phyloP scores from a whole-genome alignment of 768 basidiomycete species.

The Tulasnella sp. region DNA sequence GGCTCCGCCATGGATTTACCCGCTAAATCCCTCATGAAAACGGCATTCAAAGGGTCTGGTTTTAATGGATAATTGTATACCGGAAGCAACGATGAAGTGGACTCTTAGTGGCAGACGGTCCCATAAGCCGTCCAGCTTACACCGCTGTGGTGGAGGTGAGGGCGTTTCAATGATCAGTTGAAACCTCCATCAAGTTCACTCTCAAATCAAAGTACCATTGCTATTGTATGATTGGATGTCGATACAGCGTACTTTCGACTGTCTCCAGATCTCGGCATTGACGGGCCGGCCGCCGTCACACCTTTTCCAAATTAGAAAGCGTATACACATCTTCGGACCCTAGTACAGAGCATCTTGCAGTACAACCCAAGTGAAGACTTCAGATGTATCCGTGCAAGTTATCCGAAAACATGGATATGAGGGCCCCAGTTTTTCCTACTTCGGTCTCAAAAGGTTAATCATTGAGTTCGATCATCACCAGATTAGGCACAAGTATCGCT shows the following conservation, averaged over 20 bases:
- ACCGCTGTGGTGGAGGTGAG: background rate
- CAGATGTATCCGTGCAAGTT: background rate
- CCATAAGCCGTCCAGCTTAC: background rate
- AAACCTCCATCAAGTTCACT: background rate
- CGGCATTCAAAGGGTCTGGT: background rate
- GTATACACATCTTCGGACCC: background rate
- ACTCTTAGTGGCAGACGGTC: background rate
- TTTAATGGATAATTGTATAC: background rate
- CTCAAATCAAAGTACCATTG: background rate
- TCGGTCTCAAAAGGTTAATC: background rate
- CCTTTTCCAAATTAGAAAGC: background rate
- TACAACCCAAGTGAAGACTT: background rate
- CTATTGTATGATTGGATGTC: background rate
- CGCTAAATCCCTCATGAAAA: background rate
- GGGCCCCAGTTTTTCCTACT: background rate
- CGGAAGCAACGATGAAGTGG: background rate
- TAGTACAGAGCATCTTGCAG: background rate
- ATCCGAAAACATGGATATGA: background rate
- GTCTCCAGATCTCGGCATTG: background rate
- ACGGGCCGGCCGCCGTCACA: background rate
- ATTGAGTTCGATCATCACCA: background rate
- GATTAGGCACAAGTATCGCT: background rate
- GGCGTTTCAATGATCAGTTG: background rate
- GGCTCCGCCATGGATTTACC: background rate
- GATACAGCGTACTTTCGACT: background rate